Evolutionary conservation across 139 green algal genomes (phyloP).

Genomic region (Astrephomene gubernaculifera): DNA sequence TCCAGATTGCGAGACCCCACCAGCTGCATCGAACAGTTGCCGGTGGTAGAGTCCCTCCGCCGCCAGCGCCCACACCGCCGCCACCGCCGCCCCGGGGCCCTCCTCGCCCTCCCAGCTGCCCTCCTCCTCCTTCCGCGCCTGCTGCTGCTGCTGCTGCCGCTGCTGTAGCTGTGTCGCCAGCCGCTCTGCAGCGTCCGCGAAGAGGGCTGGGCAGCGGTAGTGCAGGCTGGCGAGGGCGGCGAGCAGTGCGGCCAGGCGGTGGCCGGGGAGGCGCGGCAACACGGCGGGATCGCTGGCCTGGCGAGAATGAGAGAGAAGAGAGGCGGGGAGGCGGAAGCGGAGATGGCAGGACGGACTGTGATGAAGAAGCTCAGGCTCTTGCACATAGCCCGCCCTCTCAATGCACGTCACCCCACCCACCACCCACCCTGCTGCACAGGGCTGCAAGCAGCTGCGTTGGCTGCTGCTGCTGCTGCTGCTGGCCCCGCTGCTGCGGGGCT

Average conservation of each 20-base stretch:
- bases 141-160: not conserved
- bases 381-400: too few relatives aligned
- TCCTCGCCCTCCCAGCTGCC: not conserved
- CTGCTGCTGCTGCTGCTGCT: too few relatives aligned
- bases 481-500: too few relatives aligned
- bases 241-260: conserved; percentile 19
- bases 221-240: conserved; percentile 5
- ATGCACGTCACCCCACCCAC: not conserved
- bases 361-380: too few relatives aligned
- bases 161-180: conserved; percentile 1
- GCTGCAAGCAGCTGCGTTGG: conserved; percentile 18
- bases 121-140: not conserved
- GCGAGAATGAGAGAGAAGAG: not conserved
- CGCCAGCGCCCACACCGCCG: conserved; percentile 26
- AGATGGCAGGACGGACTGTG: not conserved
- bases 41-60: conserved; percentile 22
- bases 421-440: conserved; percentile 13
- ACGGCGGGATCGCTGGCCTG: not conserved
- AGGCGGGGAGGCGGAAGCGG: not conserved
- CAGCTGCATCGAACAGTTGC: conserved; percentile 17
- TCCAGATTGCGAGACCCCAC: not conserved
- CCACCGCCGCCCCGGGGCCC: not conserved
- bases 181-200: conserved; percentile 5
- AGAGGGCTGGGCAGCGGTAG: conserved; percentile 13
- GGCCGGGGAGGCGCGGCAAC: not conserved